Evolutionary conservation across 176 grass and related monocot species (phyloP), one percentile per base, ranked within the genome.

Genomic region (Urochloa ruziziensis): DNA sequence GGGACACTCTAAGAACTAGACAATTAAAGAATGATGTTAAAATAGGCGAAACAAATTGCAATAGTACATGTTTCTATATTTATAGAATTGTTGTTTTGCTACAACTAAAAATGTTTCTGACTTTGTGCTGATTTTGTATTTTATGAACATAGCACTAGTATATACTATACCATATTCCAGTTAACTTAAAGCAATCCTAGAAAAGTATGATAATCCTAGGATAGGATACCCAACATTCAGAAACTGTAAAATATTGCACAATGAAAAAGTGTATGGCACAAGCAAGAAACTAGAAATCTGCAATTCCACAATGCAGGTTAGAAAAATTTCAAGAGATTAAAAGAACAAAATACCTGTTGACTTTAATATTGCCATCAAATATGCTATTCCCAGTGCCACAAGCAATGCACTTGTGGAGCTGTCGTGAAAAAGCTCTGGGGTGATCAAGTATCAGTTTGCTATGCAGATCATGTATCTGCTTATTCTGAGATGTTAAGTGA

Each of bases 351-450:
- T 87, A 98, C 96, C 93, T 95, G 76, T 98, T 95, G 33, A 98
- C 93, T 75, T 89, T 93, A 60, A 98, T 95, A 78, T 98, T 98
- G 73, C 96, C 96, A 88, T 98, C 96, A 73, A 98, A 98, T 76
- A 98, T 54, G 47, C 89, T 89, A 62, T 91, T 94, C 46, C 91
- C 96, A 21, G 89, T 32, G 66, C 80, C 64, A 87, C 74, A 95
- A 74, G 92, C 96, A 70, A 98, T 98, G 83, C 85, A 95, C 80
- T 95, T 98, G 64, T 95, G 93, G 44, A 95, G 89, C 75, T 98
- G 96, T 6, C 83, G 84, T n/a, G 96, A 98, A 73, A 84, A 84
- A 44, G 87, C 96, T 91, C 70, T 80, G 3, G 96, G 93, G 75
- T 98, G 63, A 72, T 98, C 93, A 70, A 95, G 87, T 81, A 98